Conservation (phyloP, 2,329 filamentous ascomycete species). For the Calonectria hawksworthii region DNA sequence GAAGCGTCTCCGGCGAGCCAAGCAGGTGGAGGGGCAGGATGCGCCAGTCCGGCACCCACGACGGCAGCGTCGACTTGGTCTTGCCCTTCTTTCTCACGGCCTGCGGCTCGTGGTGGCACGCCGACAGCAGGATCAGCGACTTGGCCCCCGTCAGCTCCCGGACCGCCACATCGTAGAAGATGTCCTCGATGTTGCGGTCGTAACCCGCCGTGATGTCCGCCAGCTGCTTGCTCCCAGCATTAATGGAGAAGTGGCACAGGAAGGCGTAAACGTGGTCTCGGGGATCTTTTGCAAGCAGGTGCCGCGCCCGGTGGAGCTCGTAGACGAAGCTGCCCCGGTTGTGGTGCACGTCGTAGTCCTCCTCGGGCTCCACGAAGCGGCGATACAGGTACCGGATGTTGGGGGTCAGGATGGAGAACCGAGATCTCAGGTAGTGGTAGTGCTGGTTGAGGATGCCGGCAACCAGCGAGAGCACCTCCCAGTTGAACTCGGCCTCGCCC, state of each 20-base stretch:
- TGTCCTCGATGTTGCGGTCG: conserved; percentile 46
- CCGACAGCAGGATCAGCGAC: conserved; percentile 49
- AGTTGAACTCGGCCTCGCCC: conserved; percentile 50
- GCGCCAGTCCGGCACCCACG: conserved; percentile 57
- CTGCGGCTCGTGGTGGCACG: conserved; percentile 42
- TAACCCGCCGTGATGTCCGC: conserved; percentile 48
- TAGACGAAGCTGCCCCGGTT: conserved; percentile 53
- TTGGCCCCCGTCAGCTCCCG: conserved; percentile 46
- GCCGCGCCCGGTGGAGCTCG: conserved; percentile 53
- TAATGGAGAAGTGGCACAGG: conserved; percentile 52
- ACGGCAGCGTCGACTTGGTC: conserved; percentile 41
- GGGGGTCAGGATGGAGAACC: conserved; percentile 49
- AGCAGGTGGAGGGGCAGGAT: conserved; percentile 50
- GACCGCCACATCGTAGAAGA: conserved; percentile 51
- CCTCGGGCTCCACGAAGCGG: conserved; percentile 51
- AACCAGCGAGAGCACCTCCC: conserved; percentile 50
- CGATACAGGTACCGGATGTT: conserved; percentile 51
- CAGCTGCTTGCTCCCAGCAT: conserved; percentile 39
- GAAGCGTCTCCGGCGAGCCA: conserved; percentile 49
- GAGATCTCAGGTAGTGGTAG: conserved; percentile 50
- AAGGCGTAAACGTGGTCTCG: conserved; percentile 54
- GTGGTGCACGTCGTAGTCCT: conserved; percentile 43
- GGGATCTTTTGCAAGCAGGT: conserved; percentile 50
- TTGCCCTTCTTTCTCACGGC: conserved; percentile 25
- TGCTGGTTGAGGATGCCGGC: conserved; percentile 49